Conservation (phyloP, 345 rosid species). For the Acer yangbiense region DNA sequence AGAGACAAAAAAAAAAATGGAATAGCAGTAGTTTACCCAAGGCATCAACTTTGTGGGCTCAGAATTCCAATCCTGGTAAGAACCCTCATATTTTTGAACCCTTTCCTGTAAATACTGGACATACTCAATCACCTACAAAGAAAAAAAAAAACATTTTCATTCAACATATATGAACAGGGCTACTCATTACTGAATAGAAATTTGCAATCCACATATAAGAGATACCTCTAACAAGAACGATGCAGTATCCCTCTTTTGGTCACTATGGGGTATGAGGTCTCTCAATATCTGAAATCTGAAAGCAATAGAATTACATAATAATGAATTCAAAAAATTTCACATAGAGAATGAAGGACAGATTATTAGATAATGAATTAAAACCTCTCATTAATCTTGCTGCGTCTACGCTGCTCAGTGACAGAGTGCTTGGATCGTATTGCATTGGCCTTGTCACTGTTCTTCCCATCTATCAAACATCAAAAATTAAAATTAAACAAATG, state of each 20-base stretch:
- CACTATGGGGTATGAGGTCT: slow-evolving; percentile 83
- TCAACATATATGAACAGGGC: slow-evolving; percentile 10
- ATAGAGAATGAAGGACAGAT: not conserved
- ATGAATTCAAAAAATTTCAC: not conserved
- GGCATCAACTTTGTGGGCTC: slow-evolving; percentile 83
- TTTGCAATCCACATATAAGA: not conserved
- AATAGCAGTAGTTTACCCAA: slow-evolving; percentile 59
- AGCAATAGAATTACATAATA: not conserved
- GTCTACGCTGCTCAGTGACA: slow-evolving; percentile 89
- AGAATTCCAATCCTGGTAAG: slow-evolving; percentile 80
- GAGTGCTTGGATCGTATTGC: slow-evolving; percentile 92
- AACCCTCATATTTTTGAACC: slow-evolving; percentile 78
- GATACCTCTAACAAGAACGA: slow-evolving; percentile 91
- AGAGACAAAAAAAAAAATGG: not conserved
- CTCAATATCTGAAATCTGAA: slow-evolving; percentile 94
- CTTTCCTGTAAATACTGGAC: slow-evolving; percentile 83
- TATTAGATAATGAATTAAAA: slow-evolving; percentile 15
- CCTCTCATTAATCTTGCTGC: slow-evolving; percentile 99
- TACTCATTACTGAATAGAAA: not conserved
- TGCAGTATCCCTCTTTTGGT: slow-evolving; percentile 93
- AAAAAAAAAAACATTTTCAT: not conserved
- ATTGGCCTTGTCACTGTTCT: slow-evolving; percentile 66
- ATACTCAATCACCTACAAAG: slow-evolving; percentile 81
- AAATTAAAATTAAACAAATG: slow-evolving; percentile 6
- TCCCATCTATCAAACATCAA: slow-evolving; percentile 56